These are phyloP conservation scores for Brassica napus DNA, from an alignment of 345 rosid genomes.

Conservation along the genomic window Da-Ae NC_063448.1:38713001-38713500, in stretches of 20 bases:
- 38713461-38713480: neutral
- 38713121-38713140: neutral
- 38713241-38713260: slow-evolving; percentile 19
- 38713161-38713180: neutral
- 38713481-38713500: neutral
- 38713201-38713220: neutral
- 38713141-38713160: slow-evolving; percentile 9
- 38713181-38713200: neutral
- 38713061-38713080: neutral
- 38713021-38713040: neutral
- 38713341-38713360: slow-evolving; percentile 28
- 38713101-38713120: neutral
- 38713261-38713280: slow-evolving; percentile 41
- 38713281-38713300: slow-evolving; percentile 22
- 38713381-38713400: slow-evolving; percentile 76
- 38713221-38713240: slow-evolving; percentile 24
- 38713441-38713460: slow-evolving; percentile 30
- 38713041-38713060: slow-evolving; percentile 14
- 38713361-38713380: slow-evolving; percentile 94
- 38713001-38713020: too few relatives aligned
- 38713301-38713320: neutral
- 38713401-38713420: slow-evolving; percentile 70
- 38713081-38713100: neutral
- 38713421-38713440: slow-evolving; percentile 73
- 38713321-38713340: neutral